These are phyloP conservation scores for Massospora cicadina DNA, from an alignment of 371 early-diverging fungal genomes.

Conservation along the genomic window DNA sequence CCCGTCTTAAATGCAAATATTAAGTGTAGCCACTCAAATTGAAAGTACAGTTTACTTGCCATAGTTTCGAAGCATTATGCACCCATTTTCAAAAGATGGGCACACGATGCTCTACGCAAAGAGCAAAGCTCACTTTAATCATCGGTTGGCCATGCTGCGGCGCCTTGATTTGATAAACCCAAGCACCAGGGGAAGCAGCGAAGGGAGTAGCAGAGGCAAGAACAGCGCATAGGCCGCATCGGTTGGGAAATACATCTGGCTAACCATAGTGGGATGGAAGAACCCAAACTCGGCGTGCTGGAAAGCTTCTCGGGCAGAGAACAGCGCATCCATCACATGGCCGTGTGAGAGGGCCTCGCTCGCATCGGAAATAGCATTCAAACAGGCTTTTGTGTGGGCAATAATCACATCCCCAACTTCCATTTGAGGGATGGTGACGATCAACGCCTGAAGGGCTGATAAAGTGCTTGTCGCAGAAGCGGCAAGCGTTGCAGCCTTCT, in stretches of 20 bases:
- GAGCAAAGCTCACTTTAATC: too few species aligned
- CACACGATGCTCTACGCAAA: too few species aligned
- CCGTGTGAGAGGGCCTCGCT: not conserved
- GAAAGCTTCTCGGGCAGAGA: not conserved
- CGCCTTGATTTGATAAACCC: conserved; percentile 1
- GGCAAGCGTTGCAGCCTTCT: not conserved
- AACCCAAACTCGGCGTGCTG: not conserved
- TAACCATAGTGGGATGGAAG: not conserved
- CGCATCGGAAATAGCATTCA: not conserved
- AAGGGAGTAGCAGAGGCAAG: not conserved
- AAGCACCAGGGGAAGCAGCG: not conserved
- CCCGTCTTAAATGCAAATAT: too few species aligned
- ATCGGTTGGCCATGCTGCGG: not conserved
- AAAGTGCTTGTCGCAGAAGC: not conserved
- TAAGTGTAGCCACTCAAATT: too few species aligned
- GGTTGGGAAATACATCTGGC: not conserved
- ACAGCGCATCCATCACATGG: not conserved
- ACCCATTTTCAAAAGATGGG: too few species aligned
- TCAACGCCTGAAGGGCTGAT: not conserved
- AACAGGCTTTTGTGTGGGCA: not conserved
- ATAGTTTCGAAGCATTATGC: too few species aligned
- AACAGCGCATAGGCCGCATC: not conserved
- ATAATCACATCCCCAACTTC: not conserved
- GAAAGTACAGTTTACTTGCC: too few species aligned
- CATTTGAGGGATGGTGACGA: not conserved